Conservation (phyloP, 2,329 filamentous ascomycete species). For the Acephala macrosclerotiorum region DNA sequence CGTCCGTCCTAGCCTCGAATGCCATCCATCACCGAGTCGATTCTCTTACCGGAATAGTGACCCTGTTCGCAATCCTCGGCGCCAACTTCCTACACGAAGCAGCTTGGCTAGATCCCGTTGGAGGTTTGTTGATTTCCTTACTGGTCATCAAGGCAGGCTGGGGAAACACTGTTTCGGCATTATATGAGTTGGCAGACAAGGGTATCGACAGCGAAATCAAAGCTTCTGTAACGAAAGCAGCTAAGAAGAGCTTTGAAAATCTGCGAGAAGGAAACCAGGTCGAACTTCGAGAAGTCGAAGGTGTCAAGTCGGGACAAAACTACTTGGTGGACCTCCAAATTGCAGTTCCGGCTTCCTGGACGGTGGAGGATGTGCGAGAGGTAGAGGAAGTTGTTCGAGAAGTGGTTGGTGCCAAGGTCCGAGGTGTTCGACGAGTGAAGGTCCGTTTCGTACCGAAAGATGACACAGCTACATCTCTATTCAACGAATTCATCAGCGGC, state of each 20-base stretch:
- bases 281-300: constrained; percentile 80
- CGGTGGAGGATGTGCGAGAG: constrained; percentile 71
- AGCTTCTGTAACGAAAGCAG: constrained; percentile 71
- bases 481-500: constrained; percentile 81
- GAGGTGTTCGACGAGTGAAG: constrained; percentile 83
- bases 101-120: constrained; percentile 92
- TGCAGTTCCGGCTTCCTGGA: constrained; percentile 79
- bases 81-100: constrained; percentile 87
- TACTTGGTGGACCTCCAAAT: constrained; percentile 92
- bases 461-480: constrained; percentile 61
- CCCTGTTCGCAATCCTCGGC: constrained; percentile 85
- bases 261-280: constrained; percentile 64
- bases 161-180: constrained; percentile 81
- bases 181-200: constrained; percentile 91
- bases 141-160: constrained; percentile 93
- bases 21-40: constrained; percentile 97
- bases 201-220: constrained; percentile 87
- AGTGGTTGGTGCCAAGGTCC: constrained; percentile 76
- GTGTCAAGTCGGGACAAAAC: constrained; percentile 96
- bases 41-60: constrained; percentile 93
- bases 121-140: constrained; percentile 88
- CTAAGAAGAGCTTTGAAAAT: constrained; percentile 63
- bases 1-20: constrained; percentile 94
- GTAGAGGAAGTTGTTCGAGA: constrained; percentile 79
- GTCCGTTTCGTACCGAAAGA: constrained; percentile 83